phyloP scores from a whole-genome alignment of 306 rosid species.

The Lupinus albus region DNA sequence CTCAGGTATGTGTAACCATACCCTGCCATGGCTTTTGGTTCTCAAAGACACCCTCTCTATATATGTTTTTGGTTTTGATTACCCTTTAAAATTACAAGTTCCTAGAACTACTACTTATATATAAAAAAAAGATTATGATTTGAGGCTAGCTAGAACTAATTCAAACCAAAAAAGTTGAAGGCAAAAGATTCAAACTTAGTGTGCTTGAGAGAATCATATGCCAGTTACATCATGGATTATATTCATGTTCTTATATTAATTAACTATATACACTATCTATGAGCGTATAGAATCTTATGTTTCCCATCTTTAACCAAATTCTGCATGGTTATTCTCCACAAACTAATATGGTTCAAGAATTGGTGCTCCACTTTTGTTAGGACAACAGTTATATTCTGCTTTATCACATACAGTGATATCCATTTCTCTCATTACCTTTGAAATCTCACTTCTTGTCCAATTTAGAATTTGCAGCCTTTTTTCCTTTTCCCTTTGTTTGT shows the following conservation, averaged over 20 bases:
- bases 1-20: slow-evolving; percentile 36
- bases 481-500: background rate
- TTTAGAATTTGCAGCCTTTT: background rate
- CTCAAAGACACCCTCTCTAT: slow-evolving; percentile 6
- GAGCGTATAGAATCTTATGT: slow-evolving; percentile 26
- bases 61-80: background rate
- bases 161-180: background rate
- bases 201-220: slow-evolving; percentile 40
- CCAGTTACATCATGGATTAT: slow-evolving; percentile 33
- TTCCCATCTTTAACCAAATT: background rate
- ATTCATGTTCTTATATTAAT: slow-evolving; percentile 28
- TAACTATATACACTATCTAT: background rate
- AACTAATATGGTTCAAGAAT: slow-evolving; percentile 19
- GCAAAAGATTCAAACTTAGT: slow-evolving; percentile 29
- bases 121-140: slow-evolving; percentile 3
- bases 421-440: slow-evolving; percentile 11
- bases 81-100: slow-evolving; percentile 3
- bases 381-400: slow-evolving; percentile 21
- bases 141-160: background rate
- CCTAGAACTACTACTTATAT: slow-evolving; percentile 38
- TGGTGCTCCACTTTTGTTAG: background rate
- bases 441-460: background rate
- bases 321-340: slow-evolving; percentile 4
- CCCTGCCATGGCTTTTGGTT: slow-evolving; percentile 46
- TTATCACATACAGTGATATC: slow-evolving; percentile 15